Base-by-base conservation (phyloP, 2,329 filamentous ascomycete genomes). In the Stachybotrys elegans region DNA sequence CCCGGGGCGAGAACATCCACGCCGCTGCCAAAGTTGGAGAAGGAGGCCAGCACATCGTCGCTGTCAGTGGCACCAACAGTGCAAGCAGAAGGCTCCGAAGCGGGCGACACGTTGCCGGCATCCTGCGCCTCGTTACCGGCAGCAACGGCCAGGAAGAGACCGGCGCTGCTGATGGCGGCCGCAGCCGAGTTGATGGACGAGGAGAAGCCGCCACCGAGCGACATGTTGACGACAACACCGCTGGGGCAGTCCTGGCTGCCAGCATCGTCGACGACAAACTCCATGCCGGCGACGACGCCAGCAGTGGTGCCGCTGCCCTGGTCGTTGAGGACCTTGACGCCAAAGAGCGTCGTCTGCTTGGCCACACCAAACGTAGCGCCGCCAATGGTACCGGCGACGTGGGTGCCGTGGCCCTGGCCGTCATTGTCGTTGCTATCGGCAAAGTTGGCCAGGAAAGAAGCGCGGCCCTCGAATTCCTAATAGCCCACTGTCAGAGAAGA, bases 201-300 rank as follows among this genome's bases (percentile, higher is more conserved):
- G 4, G 73, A 74, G 46, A 52, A 61, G 45, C 53, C 42, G 14
- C 76, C 76, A 9, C 78, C 76, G 4, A 81, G 70, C 14, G 73
- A 78, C 76, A 81, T 78, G 64, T 73, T 78, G 53, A 74, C 70
- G 14, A 80, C 75, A 31, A 68, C 62, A 21, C 71, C 70, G 36
- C 61, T 67, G 49, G 63, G 58, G 61, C 70, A 73, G 52, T 49
- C 59, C 47, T 63, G 62, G 3, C 49, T 57, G 43, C 57, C 40
- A 16, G 61, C 52, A 51, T 73, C 69, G 13, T 51, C 46, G 29
- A 61, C 60, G 5, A 70, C 70, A 27, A 60, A 72, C 55, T 72
- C 66, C 51, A 73, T 71, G 43, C 70, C 70, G 9, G 68, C 67
- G 34, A 74, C 65, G 50, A 73, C 67, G 42, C 58, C 65, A 14